Conservation (phyloP, 352 stramenopile genomes). For the Globisporangium yorkense region DNA sequence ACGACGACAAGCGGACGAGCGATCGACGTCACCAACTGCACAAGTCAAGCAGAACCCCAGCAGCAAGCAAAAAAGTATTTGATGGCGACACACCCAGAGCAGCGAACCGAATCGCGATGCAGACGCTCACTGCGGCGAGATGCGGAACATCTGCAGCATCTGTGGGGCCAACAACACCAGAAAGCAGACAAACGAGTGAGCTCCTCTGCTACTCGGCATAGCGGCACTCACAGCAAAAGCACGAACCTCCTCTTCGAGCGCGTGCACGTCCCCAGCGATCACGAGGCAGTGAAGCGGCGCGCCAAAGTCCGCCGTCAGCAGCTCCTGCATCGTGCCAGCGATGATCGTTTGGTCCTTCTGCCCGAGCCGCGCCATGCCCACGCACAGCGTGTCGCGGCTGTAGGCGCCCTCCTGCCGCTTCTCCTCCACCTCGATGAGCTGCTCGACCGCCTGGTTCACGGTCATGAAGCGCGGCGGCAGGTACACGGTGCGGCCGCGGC, state of each 20-base stretch:
- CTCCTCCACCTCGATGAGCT: conserved; percentile 94
- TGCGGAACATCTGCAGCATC: conserved; percentile 1
- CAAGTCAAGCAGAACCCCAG: background rate
- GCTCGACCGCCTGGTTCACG: conserved; percentile 92
- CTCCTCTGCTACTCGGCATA: background rate
- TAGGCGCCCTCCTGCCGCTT: conserved; percentile 87
- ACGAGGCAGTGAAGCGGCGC: conserved; percentile 95
- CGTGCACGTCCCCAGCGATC: conserved; percentile 94
- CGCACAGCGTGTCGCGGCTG: conserved; percentile 65
- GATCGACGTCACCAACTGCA: background rate
- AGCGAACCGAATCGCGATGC: too few relatives aligned
- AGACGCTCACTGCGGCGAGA: background rate
- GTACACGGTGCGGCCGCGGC: conserved; percentile 88
- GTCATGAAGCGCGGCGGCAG: conserved; percentile 98
- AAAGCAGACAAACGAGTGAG: background rate
- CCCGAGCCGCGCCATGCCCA: conserved; percentile 95
- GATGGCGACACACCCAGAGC: too few relatives aligned
- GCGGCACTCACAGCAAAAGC: conserved; percentile 1
- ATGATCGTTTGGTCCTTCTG: conserved; percentile 92
- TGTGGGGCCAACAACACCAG: background rate
- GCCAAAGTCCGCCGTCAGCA: conserved; percentile 93
- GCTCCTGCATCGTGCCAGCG: conserved; percentile 93
- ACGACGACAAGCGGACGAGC: background rate
- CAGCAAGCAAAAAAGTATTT: background rate
- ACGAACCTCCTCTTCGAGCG: conserved; percentile 93